These are phyloP conservation scores for Talaromyces wortmannii DNA, from an alignment of 495 filamentous ascomycete species.

Conservation along the genomic window DNA sequence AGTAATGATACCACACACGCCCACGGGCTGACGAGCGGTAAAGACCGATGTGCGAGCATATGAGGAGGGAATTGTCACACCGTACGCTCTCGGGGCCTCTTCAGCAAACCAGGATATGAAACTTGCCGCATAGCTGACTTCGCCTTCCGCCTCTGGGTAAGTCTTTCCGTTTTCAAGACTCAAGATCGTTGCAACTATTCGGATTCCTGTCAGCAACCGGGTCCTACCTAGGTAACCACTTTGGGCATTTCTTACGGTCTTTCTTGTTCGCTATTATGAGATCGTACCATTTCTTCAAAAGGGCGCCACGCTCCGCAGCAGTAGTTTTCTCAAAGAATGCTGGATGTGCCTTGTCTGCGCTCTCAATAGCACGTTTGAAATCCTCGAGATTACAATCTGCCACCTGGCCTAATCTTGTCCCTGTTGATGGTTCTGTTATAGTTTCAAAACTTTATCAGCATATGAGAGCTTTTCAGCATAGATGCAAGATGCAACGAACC, in stretches of 20 bases:
- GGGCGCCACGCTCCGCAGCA: not conserved
- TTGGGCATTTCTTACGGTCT: conserved; percentile 55
- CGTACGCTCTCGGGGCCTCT: conserved; percentile 55
- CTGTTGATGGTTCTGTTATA: conserved; percentile 10
- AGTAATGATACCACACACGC: conserved; percentile 91
- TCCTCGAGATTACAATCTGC: conserved; percentile 14
- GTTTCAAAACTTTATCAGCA: not conserved
- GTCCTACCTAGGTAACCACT: not conserved
- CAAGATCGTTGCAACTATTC: conserved; percentile 53
- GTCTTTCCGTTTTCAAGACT: conserved; percentile 58
- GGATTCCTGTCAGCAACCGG: not conserved
- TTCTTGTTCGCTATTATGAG: conserved; percentile 70
- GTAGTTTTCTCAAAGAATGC: conserved; percentile 7
- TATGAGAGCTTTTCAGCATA: not conserved
- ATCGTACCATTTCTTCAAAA: conserved; percentile 75
- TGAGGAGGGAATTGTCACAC: conserved; percentile 59
- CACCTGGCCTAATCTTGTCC: conserved; percentile 3
- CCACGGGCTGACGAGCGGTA: conserved; percentile 81
- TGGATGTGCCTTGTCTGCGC: conserved; percentile 10
- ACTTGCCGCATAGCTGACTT: conserved; percentile 53
- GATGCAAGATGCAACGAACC: not conserved
- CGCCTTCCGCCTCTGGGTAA: conserved; percentile 51
- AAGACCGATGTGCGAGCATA: conserved; percentile 63
- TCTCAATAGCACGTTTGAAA: conserved; percentile 17
- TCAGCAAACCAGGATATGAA: conserved; percentile 65